Conservation (phyloP, 805 yeast species). For the Helenozyma rhizophorensis region DNA sequence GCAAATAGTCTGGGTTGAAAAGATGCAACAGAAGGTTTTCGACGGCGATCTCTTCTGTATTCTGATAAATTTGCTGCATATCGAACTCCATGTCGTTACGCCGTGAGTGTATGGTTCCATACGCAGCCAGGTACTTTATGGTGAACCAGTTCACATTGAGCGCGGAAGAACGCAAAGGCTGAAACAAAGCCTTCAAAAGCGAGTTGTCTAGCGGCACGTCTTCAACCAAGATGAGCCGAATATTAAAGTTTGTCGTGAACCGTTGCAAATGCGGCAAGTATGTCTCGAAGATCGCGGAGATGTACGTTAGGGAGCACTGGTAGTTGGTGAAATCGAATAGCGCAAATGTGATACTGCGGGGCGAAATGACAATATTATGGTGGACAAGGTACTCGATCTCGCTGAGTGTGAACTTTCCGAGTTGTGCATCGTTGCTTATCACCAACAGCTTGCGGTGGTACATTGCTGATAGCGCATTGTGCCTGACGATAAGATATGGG, state of each 20-base stretch:
- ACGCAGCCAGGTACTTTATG: constrained; percentile 12
- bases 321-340: constrained; percentile 11
- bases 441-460: constrained; percentile 7
- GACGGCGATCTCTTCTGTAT: constrained; percentile 4
- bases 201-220: constrained; percentile 6
- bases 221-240: constrained; percentile 13
- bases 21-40: constrained; percentile 18
- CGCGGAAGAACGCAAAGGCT: constrained; percentile 11
- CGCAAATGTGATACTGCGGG: constrained; percentile 15
- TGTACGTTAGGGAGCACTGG: constrained; percentile 3
- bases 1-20: constrained; percentile 12
- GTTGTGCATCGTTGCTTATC: constrained; percentile 9
- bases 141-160: constrained; percentile 11
- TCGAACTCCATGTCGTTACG: constrained; percentile 1
- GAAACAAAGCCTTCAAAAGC: constrained; percentile 8
- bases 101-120: constrained; percentile 1
- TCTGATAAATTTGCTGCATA: neutral
- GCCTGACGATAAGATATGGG: constrained; percentile 8
- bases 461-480: constrained; percentile 12
- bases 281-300: constrained; percentile 4
- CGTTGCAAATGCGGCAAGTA: constrained; percentile 10
- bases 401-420: constrained; percentile 6
- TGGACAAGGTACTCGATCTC: constrained; percentile 17
- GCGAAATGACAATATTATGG: constrained; percentile 16
- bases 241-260: constrained; percentile 12